A percentile compares a stretch with the other conserved stretches of the same genome.
phyloP scores from a whole-genome alignment of 2,329 filamentous ascomycete species.

The Cladosporium sp. region DNA sequence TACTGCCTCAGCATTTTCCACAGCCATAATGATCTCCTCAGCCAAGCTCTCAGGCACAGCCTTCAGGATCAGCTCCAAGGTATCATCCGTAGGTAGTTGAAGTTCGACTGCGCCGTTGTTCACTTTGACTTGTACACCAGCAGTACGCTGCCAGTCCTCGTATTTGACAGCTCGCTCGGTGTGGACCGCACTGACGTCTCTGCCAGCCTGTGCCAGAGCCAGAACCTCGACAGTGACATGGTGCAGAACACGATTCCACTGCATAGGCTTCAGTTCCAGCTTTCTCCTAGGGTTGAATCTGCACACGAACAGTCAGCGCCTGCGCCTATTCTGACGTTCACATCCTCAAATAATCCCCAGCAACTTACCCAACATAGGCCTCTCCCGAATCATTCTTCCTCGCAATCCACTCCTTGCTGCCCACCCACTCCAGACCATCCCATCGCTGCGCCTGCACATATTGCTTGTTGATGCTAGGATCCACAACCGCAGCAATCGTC shows the following conservation, averaged over 20 bases:
- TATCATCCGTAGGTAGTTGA: constrained; percentile 6
- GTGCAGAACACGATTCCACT: constrained; percentile 49
- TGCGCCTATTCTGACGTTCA: not conserved
- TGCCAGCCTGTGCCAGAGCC: constrained; percentile 49
- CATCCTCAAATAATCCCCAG: not conserved
- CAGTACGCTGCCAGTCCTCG: constrained; percentile 25
- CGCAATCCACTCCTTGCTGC: constrained; percentile 49
- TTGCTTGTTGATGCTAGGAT: constrained; percentile 30
- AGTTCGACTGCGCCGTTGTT: constrained; percentile 18
- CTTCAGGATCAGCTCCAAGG: constrained; percentile 18
- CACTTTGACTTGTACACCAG: constrained; percentile 14
- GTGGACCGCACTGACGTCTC: constrained; percentile 38
- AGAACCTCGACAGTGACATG: constrained; percentile 60
- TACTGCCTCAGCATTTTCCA: not conserved
- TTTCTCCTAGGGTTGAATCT: constrained; percentile 45
- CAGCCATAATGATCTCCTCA: constrained; percentile 14
- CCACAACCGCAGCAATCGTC: constrained; percentile 30
- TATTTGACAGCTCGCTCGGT: constrained; percentile 28
- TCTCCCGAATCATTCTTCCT: constrained; percentile 40
- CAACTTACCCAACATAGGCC: constrained; percentile 39
- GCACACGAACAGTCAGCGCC: constrained; percentile 20
- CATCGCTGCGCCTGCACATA: constrained; percentile 54
- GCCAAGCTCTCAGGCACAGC: constrained; percentile 17
- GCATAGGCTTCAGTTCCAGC: constrained; percentile 41
- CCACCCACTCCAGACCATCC: constrained; percentile 58